Evolutionary conservation across 2,329 filamentous ascomycete species (phyloP), one percentile per base, ranked within the genome.

Genomic region (Pestalotiopsis sp.): DNA sequence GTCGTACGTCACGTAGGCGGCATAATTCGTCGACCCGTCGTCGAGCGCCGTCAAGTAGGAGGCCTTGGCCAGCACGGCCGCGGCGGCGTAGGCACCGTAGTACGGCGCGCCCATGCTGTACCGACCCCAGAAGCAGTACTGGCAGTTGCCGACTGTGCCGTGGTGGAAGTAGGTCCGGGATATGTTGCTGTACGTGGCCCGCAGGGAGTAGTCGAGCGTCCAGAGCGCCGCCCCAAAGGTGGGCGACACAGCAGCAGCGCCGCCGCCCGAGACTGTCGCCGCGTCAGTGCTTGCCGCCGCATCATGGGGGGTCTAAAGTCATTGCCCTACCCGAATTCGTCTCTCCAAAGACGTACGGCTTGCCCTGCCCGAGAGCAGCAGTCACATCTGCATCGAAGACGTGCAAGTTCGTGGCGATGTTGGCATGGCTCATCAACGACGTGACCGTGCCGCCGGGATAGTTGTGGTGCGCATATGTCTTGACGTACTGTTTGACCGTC

Each of bases 31-130:
- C 9, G 68, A 77, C n/a, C 82, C 80, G 27, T 77, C 79, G 67
- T 87, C 86, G 20, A 87, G 75, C 0, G 82, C 80, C 0, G 83
- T 81, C 62, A 87, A 76, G 58, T 81, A 74, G n/a, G 79, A 75
- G 0, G 81, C 83, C 0, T 80, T 78, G 1, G 83, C 82, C 36
- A 86, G 73, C 1, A 84, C 75, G n/a, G 83, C 80, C 2, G 82
- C 80, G 1, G 84, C 84, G 3, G 82, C 82, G 61, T 83, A 84
- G 0, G 85, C 85, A 3, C 85, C 85, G 68, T 85, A 87, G 72
- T 86, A 88, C 0, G 86, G 84, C 0, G 83, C 80, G 0, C 84
- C 84, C 79, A 86, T 86, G 57, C 75, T 79, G 71, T 85, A 84
- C 3, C 81, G 77, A 2, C 75, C 75, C 74, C 74, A 78, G 67